Conservation (phyloP, 2,329 filamentous ascomycete genomes). For the Epicoccum nigrum region DNA sequence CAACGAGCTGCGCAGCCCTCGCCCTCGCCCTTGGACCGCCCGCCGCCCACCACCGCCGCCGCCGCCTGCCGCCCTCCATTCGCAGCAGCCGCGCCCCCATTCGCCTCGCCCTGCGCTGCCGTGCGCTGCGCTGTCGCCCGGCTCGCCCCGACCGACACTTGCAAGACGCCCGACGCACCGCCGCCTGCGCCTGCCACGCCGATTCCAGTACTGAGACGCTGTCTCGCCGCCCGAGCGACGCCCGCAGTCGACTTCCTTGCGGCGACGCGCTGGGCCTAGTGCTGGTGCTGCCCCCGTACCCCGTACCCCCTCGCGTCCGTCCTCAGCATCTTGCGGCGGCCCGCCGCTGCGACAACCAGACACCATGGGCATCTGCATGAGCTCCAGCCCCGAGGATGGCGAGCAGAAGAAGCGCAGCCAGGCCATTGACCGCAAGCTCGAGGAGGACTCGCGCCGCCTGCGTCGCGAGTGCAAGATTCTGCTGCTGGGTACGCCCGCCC, state of each 20-base stretch:
- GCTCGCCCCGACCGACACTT: conserved; percentile 31
- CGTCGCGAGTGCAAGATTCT: conserved; percentile 99
- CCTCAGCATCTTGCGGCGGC: conserved; percentile 35
- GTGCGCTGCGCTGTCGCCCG: conserved; percentile 7
- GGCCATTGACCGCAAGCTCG: conserved; percentile 89
- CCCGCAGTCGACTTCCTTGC: conserved; percentile 24
- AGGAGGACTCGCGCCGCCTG: conserved; percentile 91
- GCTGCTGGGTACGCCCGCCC: conserved; percentile 73
- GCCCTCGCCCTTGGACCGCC: no score
- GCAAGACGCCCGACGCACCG: conserved; percentile 20
- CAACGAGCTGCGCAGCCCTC: no score
- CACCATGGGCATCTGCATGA: conserved; percentile 93
- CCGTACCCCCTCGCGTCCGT: conserved; percentile 22
- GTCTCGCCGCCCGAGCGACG: conserved; percentile 25
- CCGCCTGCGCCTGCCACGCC: conserved; percentile 29
- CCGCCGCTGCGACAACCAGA: conserved; percentile 33
- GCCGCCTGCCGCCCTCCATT: conserved; percentile 1
- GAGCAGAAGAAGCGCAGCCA: conserved; percentile 97
- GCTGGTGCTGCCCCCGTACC: no score
- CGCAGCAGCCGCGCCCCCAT: conserved; percentile 7
- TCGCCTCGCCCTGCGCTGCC: background rate
- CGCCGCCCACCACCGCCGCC: background rate
- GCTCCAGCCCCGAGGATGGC: conserved; percentile 81
- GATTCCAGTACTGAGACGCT: conserved; percentile 26
- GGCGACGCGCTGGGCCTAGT: conserved; percentile 43